These are phyloP conservation scores for Peniophora sp. DNA, from an alignment of 1,284 basidiomycete species.

Conservation along the genomic window DNA sequence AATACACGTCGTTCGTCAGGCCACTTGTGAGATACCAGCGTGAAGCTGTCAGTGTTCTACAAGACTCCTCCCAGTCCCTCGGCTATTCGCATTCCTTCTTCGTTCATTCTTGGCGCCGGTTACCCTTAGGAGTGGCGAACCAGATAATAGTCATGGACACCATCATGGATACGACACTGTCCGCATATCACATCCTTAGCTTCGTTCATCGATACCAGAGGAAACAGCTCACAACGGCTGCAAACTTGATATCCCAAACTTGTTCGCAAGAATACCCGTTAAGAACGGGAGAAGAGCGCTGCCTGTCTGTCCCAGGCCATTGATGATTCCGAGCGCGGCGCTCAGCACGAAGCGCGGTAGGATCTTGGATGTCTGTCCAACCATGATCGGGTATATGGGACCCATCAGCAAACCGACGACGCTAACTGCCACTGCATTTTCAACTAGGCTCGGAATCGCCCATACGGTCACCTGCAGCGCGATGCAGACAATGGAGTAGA, in stretches of 20 bases:
- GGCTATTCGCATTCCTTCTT: no score
- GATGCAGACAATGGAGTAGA: conserved; percentile 27
- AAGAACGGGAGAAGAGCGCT: conserved; percentile 47
- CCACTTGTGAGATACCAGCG: no score
- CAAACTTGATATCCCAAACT: conserved; percentile 37
- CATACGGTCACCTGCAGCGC: conserved; percentile 46
- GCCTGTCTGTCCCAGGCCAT: conserved; percentile 42
- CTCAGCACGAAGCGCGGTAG: conserved; percentile 42
- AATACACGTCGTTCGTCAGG: no score
- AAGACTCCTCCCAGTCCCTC: no score
- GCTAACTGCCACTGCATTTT: conserved; percentile 40
- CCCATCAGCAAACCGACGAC: conserved; percentile 40
- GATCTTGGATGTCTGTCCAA: conserved; percentile 37
- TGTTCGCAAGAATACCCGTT: conserved; percentile 41
- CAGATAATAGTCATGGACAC: no score
- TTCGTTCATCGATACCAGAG: neutral
- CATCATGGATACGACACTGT: no score
- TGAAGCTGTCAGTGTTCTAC: no score
- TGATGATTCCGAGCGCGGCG: conserved; percentile 46
- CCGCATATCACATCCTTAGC: no score
- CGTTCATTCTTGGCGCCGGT: no score
- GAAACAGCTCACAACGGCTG: conserved; percentile 40
- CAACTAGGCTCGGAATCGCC: conserved; percentile 45
- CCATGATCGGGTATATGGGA: conserved; percentile 45
- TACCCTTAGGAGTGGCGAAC: no score